Percentiles rank a stretch among this genome's conserved stretches.
Conservation (phyloP, 768 basidiomycete genomes). For the Serendipita sp. region DNA sequence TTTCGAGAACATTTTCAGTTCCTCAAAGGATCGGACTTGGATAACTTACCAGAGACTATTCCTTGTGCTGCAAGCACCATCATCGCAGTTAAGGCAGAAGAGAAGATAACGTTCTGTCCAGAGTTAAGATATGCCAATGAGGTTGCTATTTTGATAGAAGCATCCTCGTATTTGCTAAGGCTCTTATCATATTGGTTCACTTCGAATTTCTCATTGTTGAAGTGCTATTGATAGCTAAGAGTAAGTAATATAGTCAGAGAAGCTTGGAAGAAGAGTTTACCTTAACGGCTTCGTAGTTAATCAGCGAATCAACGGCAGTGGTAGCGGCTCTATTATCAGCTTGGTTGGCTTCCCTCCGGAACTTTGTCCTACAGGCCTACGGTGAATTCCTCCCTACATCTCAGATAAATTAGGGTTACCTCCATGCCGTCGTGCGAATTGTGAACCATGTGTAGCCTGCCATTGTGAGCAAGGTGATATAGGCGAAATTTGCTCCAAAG, state of each 20-base stretch:
- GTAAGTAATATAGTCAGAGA: background rate
- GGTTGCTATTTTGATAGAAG: conserved; percentile 88
- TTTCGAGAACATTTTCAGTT: conserved; percentile 28
- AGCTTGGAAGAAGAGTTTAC: conserved; percentile 24
- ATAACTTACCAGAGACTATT: conserved; percentile 49
- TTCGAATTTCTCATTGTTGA: conserved; percentile 93
- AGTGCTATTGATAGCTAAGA: conserved; percentile 41
- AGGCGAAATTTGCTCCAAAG: conserved; percentile 95
- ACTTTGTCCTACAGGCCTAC: conserved; percentile 47
- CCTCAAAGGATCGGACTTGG: conserved; percentile 19
- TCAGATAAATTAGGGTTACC: conserved; percentile 30
- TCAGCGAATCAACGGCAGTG: conserved; percentile 82
- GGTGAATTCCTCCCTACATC: background rate
- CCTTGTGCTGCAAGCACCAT: conserved; percentile 97
- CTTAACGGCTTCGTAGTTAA: conserved; percentile 99
- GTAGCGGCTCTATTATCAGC: conserved; percentile 96
- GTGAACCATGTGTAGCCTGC: conserved; percentile 95
- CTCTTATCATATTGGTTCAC: conserved; percentile 83
- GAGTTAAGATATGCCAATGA: conserved; percentile 87
- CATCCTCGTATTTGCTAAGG: conserved; percentile 70
- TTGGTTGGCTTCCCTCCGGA: conserved; percentile 85
- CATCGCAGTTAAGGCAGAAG: conserved; percentile 76
- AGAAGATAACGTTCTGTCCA: conserved; percentile 94
- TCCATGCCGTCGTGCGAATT: conserved; percentile 87
- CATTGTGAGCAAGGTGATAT: conserved; percentile 70